phyloP scores from a whole-genome alignment of 2,329 filamentous ascomycete species.

The Chaetomium sp. region DNA sequence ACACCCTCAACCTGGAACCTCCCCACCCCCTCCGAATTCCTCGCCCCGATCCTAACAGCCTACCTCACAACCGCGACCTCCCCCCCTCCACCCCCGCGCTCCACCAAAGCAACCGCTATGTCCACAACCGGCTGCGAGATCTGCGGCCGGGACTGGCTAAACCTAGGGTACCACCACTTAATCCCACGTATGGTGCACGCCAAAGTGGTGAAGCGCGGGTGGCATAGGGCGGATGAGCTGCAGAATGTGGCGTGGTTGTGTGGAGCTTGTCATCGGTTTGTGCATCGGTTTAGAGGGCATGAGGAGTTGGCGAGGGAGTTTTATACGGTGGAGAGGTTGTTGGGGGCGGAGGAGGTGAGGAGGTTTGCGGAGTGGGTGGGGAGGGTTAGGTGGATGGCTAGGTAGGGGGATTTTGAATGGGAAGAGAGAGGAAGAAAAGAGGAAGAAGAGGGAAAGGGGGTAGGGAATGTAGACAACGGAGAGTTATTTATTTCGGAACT shows the following conservation, averaged over 20 bases:
- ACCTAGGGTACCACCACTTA: slow-evolving; percentile 76
- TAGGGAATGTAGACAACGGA: background rate
- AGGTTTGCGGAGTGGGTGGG: slow-evolving; percentile 68
- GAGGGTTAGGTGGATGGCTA: slow-evolving; percentile 66
- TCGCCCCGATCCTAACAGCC: slow-evolving; percentile 55
- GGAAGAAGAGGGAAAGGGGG: background rate
- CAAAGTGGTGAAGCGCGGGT: slow-evolving; percentile 69
- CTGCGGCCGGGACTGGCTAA: slow-evolving; percentile 67
- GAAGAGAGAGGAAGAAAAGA: background rate
- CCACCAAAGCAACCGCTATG: slow-evolving; percentile 44
- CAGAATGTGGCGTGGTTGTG: slow-evolving; percentile 83
- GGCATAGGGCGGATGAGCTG: slow-evolving; percentile 69
- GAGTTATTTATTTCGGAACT: no score
- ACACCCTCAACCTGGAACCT: slow-evolving; percentile 23
- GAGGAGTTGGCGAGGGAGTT: slow-evolving; percentile 70
- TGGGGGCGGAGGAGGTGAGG: slow-evolving; percentile 64
- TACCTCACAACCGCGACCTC: slow-evolving; percentile 55
- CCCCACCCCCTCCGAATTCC: slow-evolving; percentile 45
- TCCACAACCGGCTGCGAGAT: slow-evolving; percentile 58
- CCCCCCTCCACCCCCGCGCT: slow-evolving; percentile 56
- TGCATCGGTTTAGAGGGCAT: slow-evolving; percentile 68
- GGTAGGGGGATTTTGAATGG: slow-evolving; percentile 11
- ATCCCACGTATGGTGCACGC: slow-evolving; percentile 74
- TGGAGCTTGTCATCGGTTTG: slow-evolving; percentile 74
- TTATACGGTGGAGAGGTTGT: slow-evolving; percentile 65